A percentile compares a stretch with the other conserved stretches of the same genome.
Conservation (phyloP, 2,329 filamentous ascomycete genomes). For the Aureobasidium vineae region DNA sequence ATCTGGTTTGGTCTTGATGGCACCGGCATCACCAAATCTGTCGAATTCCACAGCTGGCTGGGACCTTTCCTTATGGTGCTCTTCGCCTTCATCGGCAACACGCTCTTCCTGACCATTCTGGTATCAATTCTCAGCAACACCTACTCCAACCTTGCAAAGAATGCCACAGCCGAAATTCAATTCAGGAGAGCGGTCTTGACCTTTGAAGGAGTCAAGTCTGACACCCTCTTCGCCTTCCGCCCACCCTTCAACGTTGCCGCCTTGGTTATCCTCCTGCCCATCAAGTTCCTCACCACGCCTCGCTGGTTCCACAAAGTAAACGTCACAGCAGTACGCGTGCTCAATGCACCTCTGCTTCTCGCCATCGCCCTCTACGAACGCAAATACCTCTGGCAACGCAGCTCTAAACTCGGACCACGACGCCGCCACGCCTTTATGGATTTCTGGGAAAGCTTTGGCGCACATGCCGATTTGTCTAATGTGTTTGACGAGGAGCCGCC, state of each 20-base stretch:
- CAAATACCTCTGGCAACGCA: slow-evolving; percentile 60
- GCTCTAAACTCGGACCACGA: slow-evolving; percentile 38
- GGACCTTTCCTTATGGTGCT: slow-evolving; percentile 77
- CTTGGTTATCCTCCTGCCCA: slow-evolving; percentile 68
- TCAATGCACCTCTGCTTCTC: slow-evolving; percentile 74
- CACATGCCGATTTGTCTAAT: slow-evolving; percentile 68
- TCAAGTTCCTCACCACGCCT: slow-evolving; percentile 74
- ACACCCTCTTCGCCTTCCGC: slow-evolving; percentile 78
- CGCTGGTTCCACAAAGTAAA: slow-evolving; percentile 92
- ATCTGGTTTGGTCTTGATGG: slow-evolving; percentile 88
- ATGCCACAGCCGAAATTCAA: slow-evolving; percentile 79
- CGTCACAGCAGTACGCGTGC: slow-evolving; percentile 68
- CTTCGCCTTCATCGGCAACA: slow-evolving; percentile 84
- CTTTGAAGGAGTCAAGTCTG: slow-evolving; percentile 80
- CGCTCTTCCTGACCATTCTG: slow-evolving; percentile 81
- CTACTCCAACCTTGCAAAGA: slow-evolving; percentile 72
- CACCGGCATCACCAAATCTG: slow-evolving; percentile 56
- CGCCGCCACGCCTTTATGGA: slow-evolving; percentile 44
- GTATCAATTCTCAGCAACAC: slow-evolving; percentile 86
- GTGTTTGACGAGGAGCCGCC: slow-evolving; percentile 72
- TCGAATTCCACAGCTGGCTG: slow-evolving; percentile 74
- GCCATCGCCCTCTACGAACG: slow-evolving; percentile 70
- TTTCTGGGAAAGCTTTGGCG: slow-evolving; percentile 68
- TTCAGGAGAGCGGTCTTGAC: slow-evolving; percentile 78
- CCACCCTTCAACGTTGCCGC: slow-evolving; percentile 83